These are phyloP conservation scores for Pyrenophora tritici-repentis DNA, from an alignment of 2,329 filamentous ascomycete species.

Conservation along the genomic window DNA sequence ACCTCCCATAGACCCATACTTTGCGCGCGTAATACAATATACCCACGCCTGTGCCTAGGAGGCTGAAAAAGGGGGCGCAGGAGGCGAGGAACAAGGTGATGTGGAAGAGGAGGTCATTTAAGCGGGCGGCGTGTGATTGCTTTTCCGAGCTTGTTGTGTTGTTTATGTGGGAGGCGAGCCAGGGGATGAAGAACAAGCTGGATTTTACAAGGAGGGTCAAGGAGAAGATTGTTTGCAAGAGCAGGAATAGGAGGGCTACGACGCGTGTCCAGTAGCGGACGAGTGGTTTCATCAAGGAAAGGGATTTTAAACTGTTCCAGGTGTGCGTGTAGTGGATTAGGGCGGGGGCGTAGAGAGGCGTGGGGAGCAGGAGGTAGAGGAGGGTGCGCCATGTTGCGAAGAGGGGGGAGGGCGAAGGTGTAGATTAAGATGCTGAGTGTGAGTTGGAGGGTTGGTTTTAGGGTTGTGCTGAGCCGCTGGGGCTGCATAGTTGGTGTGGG, in stretches of 20 bases:
- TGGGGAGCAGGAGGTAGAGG: constrained; percentile 1
- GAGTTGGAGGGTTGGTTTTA: not conserved
- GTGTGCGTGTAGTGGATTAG: not conserved
- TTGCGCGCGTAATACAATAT: constrained; percentile 11
- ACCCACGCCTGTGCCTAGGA: not conserved
- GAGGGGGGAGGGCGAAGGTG: constrained; percentile 4
- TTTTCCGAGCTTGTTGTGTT: not conserved
- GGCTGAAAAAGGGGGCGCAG: constrained; percentile 7
- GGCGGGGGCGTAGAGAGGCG: not conserved
- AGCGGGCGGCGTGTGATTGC: not conserved
- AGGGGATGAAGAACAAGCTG: constrained; percentile 3
- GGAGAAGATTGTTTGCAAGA: constrained; percentile 2
- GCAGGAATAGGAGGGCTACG: not conserved
- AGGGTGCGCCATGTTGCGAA: constrained; percentile 5
- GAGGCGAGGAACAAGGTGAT: not conserved
- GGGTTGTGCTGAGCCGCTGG: not conserved
- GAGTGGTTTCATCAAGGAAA: not conserved
- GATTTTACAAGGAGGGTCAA: constrained; percentile 5
- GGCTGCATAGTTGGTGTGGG: not conserved
- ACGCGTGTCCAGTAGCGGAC: not conserved
- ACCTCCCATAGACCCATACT: constrained; percentile 7
- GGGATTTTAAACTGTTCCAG: not conserved
- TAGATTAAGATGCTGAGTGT: not conserved
- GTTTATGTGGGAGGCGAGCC: not conserved
- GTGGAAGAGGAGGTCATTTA: constrained; percentile 5